Evolutionary conservation across 176 grass and related monocot genomes (phyloP), one percentile per base, ranked within the genome.

Genomic region (Cenchrus purpureus): DNA sequence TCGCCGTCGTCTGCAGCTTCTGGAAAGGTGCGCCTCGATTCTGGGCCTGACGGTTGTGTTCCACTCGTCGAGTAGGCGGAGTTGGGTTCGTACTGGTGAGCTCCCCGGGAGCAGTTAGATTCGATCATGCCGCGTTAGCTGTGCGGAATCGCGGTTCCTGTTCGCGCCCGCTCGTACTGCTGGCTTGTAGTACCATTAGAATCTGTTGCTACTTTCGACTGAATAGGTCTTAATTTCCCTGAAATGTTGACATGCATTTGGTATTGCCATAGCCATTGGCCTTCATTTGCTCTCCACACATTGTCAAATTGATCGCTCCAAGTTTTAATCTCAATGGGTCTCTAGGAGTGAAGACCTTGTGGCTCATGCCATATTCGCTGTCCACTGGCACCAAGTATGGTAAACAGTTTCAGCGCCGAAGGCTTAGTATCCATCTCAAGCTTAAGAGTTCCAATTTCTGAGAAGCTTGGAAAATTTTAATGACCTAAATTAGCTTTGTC

Each of bases 1-100:
- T 96, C 76, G 83, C 90, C 77, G 94, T 90, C 59, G 88, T 99
- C 74, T 96, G 90, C 86, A 87, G 79, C 80, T 99, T 94, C 86
- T 99, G 97, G 97, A 92, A 91, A 99, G 97, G 94, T 99, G 61
- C 69, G 46, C 62, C 31, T 79, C 76, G 67, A 48, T 73, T 49
- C 17, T 55, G 57, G 34, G 25, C 72, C 31, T 51, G 42, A 8
- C 8, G 22, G 42, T 12, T 73, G 44, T 0, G 75, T 45, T 61
- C 28, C 53, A 37, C 12, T 77, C 49, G 28, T 77, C 59, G 16
- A 63, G 9, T 40, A 77, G 64, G 22, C 1, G 46, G 51, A 25
- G 71, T 10, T 10, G 73, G 73, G 66, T 16, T 83, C 20, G 79
- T 65, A 64, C 56, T 78, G 83, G 19, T 16, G 79, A 58, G 71